A percentile compares a stretch with the other conserved stretches of the same genome.
These are phyloP conservation scores for Globomyces sp. DNA, from an alignment of 371 early-diverging fungal species.

Conservation along the genomic window DNA sequence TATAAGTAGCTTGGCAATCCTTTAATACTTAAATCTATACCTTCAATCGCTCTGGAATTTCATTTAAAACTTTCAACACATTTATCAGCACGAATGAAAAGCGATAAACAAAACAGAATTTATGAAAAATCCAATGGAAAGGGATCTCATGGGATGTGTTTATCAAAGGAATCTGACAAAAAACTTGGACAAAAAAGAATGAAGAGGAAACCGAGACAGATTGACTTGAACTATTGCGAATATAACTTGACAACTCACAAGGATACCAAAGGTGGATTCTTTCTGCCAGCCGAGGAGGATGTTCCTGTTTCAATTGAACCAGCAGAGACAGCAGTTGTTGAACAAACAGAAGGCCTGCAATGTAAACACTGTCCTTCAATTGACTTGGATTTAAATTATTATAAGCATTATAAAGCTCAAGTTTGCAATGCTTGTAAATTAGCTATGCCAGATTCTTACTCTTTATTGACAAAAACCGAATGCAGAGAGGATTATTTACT, in stretches of 20 bases:
- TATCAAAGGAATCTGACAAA: not conserved
- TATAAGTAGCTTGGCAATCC: too few species aligned
- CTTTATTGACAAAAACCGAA: conserved; percentile 93
- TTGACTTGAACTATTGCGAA: conserved; percentile 59
- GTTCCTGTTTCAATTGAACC: conserved; percentile 14
- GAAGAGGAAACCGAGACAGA: conserved; percentile 14
- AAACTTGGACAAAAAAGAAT: conserved; percentile 2
- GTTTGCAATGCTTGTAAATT: conserved; percentile 80
- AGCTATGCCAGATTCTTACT: conserved; percentile 76
- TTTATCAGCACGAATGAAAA: too few species aligned
- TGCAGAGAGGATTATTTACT: conserved; percentile 85
- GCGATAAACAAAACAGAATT: too few species aligned
- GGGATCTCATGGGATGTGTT: too few species aligned
- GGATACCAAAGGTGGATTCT: conserved; percentile 82
- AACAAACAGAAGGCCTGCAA: conserved; percentile 26
- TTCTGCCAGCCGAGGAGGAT: conserved; percentile 48
- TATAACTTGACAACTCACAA: conserved; percentile 77
- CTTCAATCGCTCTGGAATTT: too few species aligned
- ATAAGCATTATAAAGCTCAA: conserved; percentile 63
- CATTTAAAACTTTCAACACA: too few species aligned
- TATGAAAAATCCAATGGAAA: too few species aligned
- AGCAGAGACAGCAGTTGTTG: conserved; percentile 13
- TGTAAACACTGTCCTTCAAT: conserved; percentile 46
- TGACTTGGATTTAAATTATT: conserved; percentile 58
- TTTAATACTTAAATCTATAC: too few species aligned